Evolutionary conservation across 352 stramenopile genomes (phyloP).

Genomic region (Globisporangium barbulae): DNA sequence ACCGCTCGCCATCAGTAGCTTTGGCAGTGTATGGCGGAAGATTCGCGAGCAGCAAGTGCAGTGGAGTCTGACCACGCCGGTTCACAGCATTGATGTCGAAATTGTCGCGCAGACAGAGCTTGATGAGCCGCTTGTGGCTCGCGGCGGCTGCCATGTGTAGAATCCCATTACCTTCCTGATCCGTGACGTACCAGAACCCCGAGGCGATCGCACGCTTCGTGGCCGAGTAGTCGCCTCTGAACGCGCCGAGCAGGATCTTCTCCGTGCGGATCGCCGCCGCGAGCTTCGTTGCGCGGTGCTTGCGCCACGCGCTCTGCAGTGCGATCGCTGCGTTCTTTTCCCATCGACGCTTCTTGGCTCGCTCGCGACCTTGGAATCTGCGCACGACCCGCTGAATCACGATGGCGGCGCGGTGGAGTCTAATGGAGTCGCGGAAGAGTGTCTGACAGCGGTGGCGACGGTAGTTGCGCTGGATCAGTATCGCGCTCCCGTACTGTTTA

Average conservation of each 20-base stretch:
- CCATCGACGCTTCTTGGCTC: constrained; percentile 33
- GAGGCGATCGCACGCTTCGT: constrained; percentile 51
- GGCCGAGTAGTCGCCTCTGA: constrained; percentile 72
- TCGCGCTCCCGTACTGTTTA: constrained; percentile 35
- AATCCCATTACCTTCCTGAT: constrained; percentile 64
- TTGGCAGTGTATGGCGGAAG: constrained; percentile 19
- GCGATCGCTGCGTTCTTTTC: constrained; percentile 35
- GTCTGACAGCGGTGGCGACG: constrained; percentile 50
- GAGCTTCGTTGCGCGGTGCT: constrained; percentile 34
- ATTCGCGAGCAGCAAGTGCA: constrained; percentile 76
- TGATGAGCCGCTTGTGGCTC: constrained; percentile 75
- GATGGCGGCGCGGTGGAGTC: constrained; percentile 39
- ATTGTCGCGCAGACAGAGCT: constrained; percentile 71
- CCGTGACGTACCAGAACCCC: constrained; percentile 48
- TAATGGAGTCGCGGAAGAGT: constrained; percentile 35
- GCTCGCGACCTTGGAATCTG: constrained; percentile 37
- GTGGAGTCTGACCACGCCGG: constrained; percentile 42
- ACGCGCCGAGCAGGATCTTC: constrained; percentile 61
- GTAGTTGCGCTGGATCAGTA: constrained; percentile 69
- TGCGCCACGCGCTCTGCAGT: constrained; percentile 62
- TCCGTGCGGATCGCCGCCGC: constrained; percentile 38
- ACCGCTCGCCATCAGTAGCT: neutral
- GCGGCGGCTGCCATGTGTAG: constrained; percentile 65
- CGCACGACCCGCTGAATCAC: constrained; percentile 59
- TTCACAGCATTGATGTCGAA: constrained; percentile 78